phyloP scores from a whole-genome alignment of 768 basidiomycete genomes.

The Amanita phalloides region DNA sequence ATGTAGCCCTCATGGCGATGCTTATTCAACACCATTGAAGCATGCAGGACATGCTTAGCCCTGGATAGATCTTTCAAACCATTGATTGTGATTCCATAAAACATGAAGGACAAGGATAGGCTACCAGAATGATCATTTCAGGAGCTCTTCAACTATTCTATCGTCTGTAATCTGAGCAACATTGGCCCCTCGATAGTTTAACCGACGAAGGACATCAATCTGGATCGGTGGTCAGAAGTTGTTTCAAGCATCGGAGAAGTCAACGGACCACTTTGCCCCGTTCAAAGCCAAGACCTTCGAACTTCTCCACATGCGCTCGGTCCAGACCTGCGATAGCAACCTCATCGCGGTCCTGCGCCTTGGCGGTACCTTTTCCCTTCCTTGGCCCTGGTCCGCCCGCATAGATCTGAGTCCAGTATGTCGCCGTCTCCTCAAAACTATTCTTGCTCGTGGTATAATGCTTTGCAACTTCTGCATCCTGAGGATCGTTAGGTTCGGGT shows the following conservation, averaged over 20 bases:
- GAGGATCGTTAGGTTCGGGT: constrained; percentile 93
- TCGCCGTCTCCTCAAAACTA: constrained; percentile 87
- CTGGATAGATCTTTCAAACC: not conserved
- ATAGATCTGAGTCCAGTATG: constrained; percentile 90
- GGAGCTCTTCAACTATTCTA: constrained; percentile 75
- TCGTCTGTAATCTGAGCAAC: constrained; percentile 75
- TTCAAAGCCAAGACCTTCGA: constrained; percentile 76
- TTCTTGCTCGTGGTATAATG: constrained; percentile 85
- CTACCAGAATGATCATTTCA: constrained; percentile 33
- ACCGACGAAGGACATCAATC: constrained; percentile 80
- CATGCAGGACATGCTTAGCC: not conserved
- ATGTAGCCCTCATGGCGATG: too few species aligned
- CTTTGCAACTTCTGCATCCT: constrained; percentile 97
- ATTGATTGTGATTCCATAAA: not conserved
- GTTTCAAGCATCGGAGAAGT: not conserved
- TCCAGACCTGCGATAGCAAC: constrained; percentile 78
- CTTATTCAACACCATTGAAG: not conserved
- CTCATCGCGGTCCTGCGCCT: constrained; percentile 40
- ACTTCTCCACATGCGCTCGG: constrained; percentile 73
- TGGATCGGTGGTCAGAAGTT: constrained; percentile 16
- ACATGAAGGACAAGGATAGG: not conserved
- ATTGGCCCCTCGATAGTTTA: constrained; percentile 83
- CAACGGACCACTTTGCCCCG: constrained; percentile 73
- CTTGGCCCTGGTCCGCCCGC: constrained; percentile 60
- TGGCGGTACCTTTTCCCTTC: constrained; percentile 31